phyloP scores from a whole-genome alignment of 2,329 filamentous ascomycete species.

The Aspergillus ruber region DNA sequence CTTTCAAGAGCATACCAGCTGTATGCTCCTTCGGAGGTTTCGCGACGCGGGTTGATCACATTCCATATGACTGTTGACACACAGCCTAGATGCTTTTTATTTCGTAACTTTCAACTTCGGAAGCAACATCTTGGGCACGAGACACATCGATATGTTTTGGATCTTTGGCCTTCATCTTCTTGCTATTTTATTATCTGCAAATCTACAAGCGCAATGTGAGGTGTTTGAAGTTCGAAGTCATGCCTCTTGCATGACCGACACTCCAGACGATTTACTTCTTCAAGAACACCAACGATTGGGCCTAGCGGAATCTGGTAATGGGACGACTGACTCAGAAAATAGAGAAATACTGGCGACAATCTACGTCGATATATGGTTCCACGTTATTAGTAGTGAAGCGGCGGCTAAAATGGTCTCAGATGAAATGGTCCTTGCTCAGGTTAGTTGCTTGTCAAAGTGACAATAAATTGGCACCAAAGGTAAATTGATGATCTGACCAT shows the following conservation, averaged over 20 bases:
- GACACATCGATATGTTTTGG: slow-evolving; percentile 17
- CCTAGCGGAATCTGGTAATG: slow-evolving; percentile 9
- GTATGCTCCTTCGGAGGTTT: background rate
- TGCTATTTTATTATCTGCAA: slow-evolving; percentile 13
- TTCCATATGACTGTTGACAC: slow-evolving; percentile 8
- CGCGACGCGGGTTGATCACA: slow-evolving; percentile 4
- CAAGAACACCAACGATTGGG: slow-evolving; percentile 20
- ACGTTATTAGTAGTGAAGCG: slow-evolving; percentile 33
- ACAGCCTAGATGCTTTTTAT: slow-evolving; percentile 4
- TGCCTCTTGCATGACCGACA: slow-evolving; percentile 26
- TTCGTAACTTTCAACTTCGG: background rate
- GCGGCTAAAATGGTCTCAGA: slow-evolving; percentile 22
- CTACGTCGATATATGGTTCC: slow-evolving; percentile 38
- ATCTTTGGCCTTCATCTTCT: slow-evolving; percentile 13
- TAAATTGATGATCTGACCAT: background rate
- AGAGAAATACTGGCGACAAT: slow-evolving; percentile 20
- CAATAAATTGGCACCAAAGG: background rate
- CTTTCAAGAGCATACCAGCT: slow-evolving; percentile 10
- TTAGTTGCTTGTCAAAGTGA: slow-evolving; percentile 10
- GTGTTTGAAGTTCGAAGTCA: slow-evolving; percentile 12
- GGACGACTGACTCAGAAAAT: slow-evolving; percentile 9
- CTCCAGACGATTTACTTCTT: slow-evolving; percentile 21
- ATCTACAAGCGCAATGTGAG: slow-evolving; percentile 12
- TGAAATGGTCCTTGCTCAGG: slow-evolving; percentile 30
- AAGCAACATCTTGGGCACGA: background rate